phyloP scores from a whole-genome alignment of 306 rosid genomes.

The Hippophae tibetana region DNA sequence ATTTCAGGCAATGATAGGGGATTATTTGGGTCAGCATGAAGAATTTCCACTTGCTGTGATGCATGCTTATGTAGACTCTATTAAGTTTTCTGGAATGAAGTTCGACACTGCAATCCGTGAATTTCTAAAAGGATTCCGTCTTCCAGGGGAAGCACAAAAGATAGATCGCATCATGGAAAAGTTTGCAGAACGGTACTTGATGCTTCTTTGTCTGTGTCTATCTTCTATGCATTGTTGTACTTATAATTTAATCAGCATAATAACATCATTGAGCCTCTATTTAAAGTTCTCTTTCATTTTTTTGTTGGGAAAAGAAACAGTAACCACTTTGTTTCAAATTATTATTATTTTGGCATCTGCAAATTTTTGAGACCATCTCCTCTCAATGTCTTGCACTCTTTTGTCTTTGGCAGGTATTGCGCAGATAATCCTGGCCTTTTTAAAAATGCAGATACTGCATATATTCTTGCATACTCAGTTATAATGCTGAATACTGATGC shows the following conservation, averaged over 20 bases:
- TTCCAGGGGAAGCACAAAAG: slow-evolving; percentile 99
- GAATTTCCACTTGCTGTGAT: slow-evolving; percentile 96
- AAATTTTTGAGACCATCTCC: slow-evolving; percentile 17
- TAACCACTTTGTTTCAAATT: too few relatives aligned
- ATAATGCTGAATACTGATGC: slow-evolving; percentile 97
- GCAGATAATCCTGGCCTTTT: slow-evolving; percentile 95
- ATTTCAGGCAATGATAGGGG: slow-evolving; percentile 87
- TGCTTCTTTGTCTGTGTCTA: neutral
- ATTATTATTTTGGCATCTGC: neutral
- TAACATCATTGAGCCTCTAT: neutral
- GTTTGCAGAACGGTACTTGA: slow-evolving; percentile 83
- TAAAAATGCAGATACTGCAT: slow-evolving; percentile 95
- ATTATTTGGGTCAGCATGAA: slow-evolving; percentile 98
- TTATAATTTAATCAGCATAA: neutral
- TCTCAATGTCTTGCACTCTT: slow-evolving; percentile 18
- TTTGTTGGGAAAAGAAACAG: too few relatives aligned
- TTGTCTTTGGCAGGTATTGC: slow-evolving; percentile 73
- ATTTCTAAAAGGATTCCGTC: slow-evolving; percentile 94
- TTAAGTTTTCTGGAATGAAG: slow-evolving; percentile 86
- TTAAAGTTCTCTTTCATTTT: neutral
- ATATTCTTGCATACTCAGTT: slow-evolving; percentile 97
- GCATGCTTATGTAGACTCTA: slow-evolving; percentile 94
- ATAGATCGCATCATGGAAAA: slow-evolving; percentile 98
- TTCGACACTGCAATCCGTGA: slow-evolving; percentile 90
- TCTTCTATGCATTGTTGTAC: too few relatives aligned